Evolutionary conservation across 2,329 filamentous ascomycete genomes (phyloP).

Genomic region (Herpotrichia juniperi): DNA sequence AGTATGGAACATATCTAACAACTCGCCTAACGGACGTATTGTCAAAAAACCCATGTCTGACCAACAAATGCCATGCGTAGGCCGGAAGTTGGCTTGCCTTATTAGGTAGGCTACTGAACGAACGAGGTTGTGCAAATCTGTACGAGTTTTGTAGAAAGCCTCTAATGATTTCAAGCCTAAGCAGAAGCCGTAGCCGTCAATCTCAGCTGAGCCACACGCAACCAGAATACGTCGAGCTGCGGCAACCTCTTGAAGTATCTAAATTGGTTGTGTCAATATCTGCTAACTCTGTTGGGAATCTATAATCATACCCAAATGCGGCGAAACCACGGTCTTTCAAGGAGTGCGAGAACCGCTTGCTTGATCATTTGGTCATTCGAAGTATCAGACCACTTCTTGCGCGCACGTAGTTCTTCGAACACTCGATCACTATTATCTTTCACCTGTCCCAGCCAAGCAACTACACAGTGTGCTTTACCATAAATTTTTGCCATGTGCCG

Average conservation of each 20-base stretch:
- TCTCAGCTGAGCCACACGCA: conserved; percentile 15
- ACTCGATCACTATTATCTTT: conserved; percentile 11
- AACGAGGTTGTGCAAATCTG: conserved; percentile 15
- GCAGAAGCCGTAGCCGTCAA: conserved; percentile 25
- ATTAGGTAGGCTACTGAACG: conserved; percentile 21
- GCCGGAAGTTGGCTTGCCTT: conserved; percentile 21
- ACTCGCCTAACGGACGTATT: conserved; percentile 19
- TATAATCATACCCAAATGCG: conserved; percentile 21
- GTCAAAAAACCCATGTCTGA: conserved; percentile 9
- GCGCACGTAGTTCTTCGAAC: conserved; percentile 13
- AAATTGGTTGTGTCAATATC: conserved; percentile 12
- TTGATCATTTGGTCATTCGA: conserved; percentile 7
- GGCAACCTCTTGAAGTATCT: conserved; percentile 26
- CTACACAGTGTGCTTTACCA: conserved; percentile 6
- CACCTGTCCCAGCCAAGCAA: conserved; percentile 12
- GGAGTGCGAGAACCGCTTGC: conserved; percentile 16
- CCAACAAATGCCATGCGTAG: conserved; percentile 6
- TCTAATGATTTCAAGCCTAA: conserved; percentile 17
- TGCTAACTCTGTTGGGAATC: conserved; percentile 1
- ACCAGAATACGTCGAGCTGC: conserved; percentile 19
- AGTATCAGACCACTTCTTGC: conserved; percentile 4
- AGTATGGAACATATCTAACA: conserved; percentile 23
- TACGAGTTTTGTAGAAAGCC: conserved; percentile 3
- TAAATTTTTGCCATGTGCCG: conserved; percentile 12
- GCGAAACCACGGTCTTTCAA: conserved; percentile 24